phyloP scores from a whole-genome alignment of 2,329 filamentous ascomycete genomes.

The Thermothelomyces thermophilus region DNA sequence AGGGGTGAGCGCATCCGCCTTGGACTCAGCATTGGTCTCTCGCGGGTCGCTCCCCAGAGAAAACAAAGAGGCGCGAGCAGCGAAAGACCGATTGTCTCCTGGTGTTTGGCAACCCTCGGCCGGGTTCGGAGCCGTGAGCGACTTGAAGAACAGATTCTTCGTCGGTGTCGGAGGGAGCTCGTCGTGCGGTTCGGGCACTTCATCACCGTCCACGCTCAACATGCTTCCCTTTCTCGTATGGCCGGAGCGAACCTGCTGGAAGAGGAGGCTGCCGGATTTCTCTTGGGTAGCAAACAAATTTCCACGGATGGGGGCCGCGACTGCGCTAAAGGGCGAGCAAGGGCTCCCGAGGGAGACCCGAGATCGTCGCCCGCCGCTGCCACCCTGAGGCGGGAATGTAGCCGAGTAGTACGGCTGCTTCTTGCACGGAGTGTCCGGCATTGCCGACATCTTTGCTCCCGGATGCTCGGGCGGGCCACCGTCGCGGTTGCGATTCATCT shows the following conservation, averaged over 20 bases:
- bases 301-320: slow-evolving; percentile 41
- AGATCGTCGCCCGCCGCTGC: slow-evolving; percentile 54
- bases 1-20: slow-evolving; percentile 6
- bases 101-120: slow-evolving; percentile 15
- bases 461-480: slow-evolving; percentile 46
- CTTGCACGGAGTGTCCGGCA: slow-evolving; percentile 96
- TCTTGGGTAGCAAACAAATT: slow-evolving; percentile 47
- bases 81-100: slow-evolving; percentile 14
- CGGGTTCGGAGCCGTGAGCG: slow-evolving; percentile 24
- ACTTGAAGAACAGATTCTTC: slow-evolving; percentile 53
- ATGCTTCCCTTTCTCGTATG: slow-evolving; percentile 59
- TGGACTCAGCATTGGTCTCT: slow-evolving; percentile 9
- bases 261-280: slow-evolving; percentile 63
- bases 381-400: slow-evolving; percentile 54
- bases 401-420: slow-evolving; percentile 66
- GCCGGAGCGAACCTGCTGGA: slow-evolving; percentile 48
- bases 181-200: slow-evolving; percentile 41
- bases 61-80: slow-evolving; percentile 17
- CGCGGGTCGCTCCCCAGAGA: slow-evolving; percentile 9
- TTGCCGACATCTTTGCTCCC: slow-evolving; percentile 50
- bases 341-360: slow-evolving; percentile 70
- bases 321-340: slow-evolving; percentile 72
- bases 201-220: slow-evolving; percentile 73
- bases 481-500: slow-evolving; percentile 81
- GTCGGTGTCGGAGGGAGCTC: slow-evolving; percentile 93